A percentile compares a stretch with the other conserved stretches of the same genome.
Conservation (phyloP, 352 stramenopile genomes). For the Halophytophthora polymorphica region DNA sequence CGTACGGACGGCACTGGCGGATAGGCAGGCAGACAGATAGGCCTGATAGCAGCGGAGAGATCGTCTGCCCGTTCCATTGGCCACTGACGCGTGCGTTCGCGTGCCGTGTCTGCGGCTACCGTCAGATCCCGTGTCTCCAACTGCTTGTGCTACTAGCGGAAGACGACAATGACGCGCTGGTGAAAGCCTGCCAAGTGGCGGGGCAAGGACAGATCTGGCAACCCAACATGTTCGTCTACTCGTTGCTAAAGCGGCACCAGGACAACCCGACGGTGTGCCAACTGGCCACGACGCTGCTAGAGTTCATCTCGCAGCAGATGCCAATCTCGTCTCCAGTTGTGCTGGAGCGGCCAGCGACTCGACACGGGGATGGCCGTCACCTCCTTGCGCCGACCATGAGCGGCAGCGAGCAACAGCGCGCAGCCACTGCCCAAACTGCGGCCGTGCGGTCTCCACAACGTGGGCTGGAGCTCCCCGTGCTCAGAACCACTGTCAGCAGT, state of each 20-base stretch:
- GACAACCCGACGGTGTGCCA: conserved; percentile 44
- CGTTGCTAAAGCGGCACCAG: conserved; percentile 64
- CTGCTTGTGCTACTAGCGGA: conserved; percentile 56
- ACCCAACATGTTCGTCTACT: conserved; percentile 80
- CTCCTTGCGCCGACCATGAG: not conserved
- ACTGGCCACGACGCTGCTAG: conserved; percentile 37
- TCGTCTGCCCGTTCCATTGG: not conserved
- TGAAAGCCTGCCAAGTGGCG: conserved; percentile 55
- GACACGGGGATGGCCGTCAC: not conserved
- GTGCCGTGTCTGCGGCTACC: conserved; percentile 1
- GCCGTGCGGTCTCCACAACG: conserved; percentile 4
- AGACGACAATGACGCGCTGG: conserved; percentile 43
- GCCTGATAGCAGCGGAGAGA: too few species aligned
- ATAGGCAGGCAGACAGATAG: not conserved
- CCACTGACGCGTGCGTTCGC: not conserved
- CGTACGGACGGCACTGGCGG: conserved; percentile 5
- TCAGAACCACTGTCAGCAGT: conserved; percentile 14
- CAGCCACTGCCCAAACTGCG: not conserved
- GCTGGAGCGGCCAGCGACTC: conserved; percentile 21
- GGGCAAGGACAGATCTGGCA: conserved; percentile 68
- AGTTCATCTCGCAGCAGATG: conserved; percentile 47
- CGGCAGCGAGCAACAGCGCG: not conserved
- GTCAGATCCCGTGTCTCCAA: conserved; percentile 56
- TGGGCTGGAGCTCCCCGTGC: conserved; percentile 30
- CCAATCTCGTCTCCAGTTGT: conserved; percentile 52